Evolutionary conservation across 371 early-diverging fungal genomes (phyloP), one percentile per base, ranked within the genome.

Genomic region (Lichtheimia hyalospora): DNA sequence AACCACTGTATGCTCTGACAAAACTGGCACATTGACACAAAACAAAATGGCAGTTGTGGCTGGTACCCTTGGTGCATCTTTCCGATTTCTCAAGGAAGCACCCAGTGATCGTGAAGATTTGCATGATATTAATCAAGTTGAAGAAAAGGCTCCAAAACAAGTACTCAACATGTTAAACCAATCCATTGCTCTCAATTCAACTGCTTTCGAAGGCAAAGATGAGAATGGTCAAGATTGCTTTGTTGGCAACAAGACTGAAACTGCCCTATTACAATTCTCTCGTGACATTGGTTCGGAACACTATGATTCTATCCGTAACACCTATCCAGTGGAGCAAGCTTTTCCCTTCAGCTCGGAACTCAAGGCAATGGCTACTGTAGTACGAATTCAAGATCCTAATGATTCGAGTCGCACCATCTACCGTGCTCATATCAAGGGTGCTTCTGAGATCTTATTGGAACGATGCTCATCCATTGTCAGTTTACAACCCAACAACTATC

Each of bases 1-100:
- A 7, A 95, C 95, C 20, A 92, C 92, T 3, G 82, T 96, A 12
- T 95, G 95, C 70, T 90, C 92, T 34, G 95, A 96, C 74, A 94
- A 95, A 71, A 94, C 95, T 3, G 95, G 95, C 24, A 95, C 95
- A 5, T 71, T 95, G 43, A 95, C 95, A 0, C 90, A 91, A 64
- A 95, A 96, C 80, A 84, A 87, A 43, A 95, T 96, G 95, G 89
- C 92, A 0, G 89, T 94, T 5, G 95, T 94, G 1, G 85, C 84
- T 16, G 90, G 86, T 14, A 82, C 83, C 0, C 61, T 89, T 12
- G 86, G 89, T 20, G 71, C 70, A 14, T 79, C 75, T 3, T 70
- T 73, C 50, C 60, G 76, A 15, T 73, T 71, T 44, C 44, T 62
- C 52, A 70, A 78, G 49, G 72, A 77, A 1, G 62, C 63, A 5